Percentiles rank a stretch among this genome's conserved stretches.
Conservation (phyloP, 108 stramenopile genomes). For the Cyclotella cryptica region DNA sequence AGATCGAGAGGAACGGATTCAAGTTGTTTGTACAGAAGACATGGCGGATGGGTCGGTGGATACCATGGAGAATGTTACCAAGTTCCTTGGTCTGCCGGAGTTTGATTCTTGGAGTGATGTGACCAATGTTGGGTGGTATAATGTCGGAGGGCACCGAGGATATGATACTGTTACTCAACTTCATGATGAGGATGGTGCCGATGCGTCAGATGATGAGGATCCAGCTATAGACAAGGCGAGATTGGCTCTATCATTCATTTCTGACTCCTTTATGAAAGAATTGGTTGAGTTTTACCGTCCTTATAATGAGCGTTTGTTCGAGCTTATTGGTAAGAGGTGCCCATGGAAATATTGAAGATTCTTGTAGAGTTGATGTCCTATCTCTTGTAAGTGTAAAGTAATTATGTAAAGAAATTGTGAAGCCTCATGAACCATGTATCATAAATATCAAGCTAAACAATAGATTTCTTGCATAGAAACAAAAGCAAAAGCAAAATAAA, state of each 20-base stretch:
- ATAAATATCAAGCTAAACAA: background rate
- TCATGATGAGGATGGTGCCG: constrained; percentile 54
- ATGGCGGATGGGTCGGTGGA: constrained; percentile 53
- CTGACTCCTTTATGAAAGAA: constrained; percentile 64
- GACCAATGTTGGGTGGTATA: constrained; percentile 67
- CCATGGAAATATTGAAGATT: constrained; percentile 50
- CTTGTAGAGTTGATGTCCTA: background rate
- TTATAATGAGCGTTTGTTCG: constrained; percentile 85
- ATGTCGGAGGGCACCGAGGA: constrained; percentile 81
- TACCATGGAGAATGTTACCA: constrained; percentile 58
- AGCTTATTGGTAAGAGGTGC: constrained; percentile 72
- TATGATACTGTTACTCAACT: constrained; percentile 75
- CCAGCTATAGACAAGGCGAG: constrained; percentile 16
- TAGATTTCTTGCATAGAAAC: background rate
- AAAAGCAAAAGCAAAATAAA: too few species aligned
- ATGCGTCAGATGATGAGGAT: background rate
- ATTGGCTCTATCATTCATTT: constrained; percentile 58
- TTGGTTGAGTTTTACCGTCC: constrained; percentile 71
- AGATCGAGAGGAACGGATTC: constrained; percentile 46
- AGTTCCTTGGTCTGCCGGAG: constrained; percentile 75
- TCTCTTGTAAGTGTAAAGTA: background rate
- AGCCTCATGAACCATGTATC: too few species aligned
- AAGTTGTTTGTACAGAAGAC: constrained; percentile 83
- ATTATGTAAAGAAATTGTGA: background rate
- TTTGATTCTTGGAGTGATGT: constrained; percentile 63